Percentiles rank a stretch among this genome's conserved stretches.
These are phyloP conservation scores for Mucor circinelloides DNA, from an alignment of 371 early-diverging fungal species.

Conservation along the genomic window DNA sequence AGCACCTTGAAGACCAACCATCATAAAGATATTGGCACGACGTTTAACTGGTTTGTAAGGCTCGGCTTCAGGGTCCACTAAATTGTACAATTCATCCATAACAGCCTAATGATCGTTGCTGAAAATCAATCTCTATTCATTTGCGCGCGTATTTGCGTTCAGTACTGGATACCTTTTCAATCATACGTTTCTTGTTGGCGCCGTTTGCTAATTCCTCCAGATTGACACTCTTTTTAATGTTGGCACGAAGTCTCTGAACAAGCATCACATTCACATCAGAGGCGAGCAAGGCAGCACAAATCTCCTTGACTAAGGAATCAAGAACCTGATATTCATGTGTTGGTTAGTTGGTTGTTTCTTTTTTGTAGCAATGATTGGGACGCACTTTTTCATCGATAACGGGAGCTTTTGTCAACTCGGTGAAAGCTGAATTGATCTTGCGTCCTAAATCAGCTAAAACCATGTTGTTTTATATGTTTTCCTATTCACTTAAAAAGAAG, in stretches of 20 bases:
- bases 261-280: slow-evolving; percentile 96
- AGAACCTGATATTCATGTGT: slow-evolving; percentile 58
- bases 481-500: background rate
- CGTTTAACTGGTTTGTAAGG: slow-evolving; percentile 89
- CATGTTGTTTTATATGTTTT: slow-evolving; percentile 47
- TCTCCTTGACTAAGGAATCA: slow-evolving; percentile 85
- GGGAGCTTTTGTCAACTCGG: slow-evolving; percentile 77
- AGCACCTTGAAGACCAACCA: slow-evolving; percentile 99
- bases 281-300: slow-evolving; percentile 88
- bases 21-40: slow-evolving; percentile 92
- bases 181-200: slow-evolving; percentile 83
- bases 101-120: slow-evolving; percentile 64
- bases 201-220: slow-evolving; percentile 80
- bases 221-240: slow-evolving; percentile 85
- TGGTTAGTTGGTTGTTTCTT: background rate
- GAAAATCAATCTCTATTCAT: no score
- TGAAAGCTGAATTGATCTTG: slow-evolving; percentile 85
- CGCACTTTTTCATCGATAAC: slow-evolving; percentile 90
- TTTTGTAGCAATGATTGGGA: no score
- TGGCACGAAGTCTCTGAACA: slow-evolving; percentile 84
- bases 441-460: slow-evolving; percentile 92
- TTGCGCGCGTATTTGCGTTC: background rate
- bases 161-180: slow-evolving; percentile 82
- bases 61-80: slow-evolving; percentile 95
- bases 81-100: slow-evolving; percentile 91